Evolutionary conservation across 371 early-diverging fungal species (phyloP).

Genomic region (Chytridium lagenaria): DNA sequence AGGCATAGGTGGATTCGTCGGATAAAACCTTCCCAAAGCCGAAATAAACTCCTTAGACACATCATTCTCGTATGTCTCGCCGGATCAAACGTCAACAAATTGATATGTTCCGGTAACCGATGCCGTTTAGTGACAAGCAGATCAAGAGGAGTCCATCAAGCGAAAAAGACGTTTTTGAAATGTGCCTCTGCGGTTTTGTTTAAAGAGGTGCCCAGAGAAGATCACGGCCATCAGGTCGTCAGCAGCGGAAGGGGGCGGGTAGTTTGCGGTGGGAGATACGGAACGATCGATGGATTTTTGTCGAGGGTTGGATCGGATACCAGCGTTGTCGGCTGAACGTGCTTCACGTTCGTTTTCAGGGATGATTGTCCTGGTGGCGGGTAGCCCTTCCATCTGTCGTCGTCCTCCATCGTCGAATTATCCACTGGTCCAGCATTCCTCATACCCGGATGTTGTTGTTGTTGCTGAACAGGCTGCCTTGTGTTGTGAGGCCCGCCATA

Average conservation of each 20-base stretch:
- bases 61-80: conserved; percentile 6
- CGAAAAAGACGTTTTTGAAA: conserved; percentile 46
- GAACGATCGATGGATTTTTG: not conserved
- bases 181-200: conserved; percentile 38
- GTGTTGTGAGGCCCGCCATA: not conserved
- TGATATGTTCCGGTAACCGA: conserved; percentile 32
- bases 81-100: conserved; percentile 37
- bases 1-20: conserved; percentile 41
- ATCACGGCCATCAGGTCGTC: conserved; percentile 26
- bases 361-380: conserved; percentile 6
- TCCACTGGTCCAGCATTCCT: not conserved
- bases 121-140: conserved; percentile 41
- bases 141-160: conserved; percentile 47
- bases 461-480: conserved; percentile 11
- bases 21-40: conserved; percentile 29
- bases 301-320: not conserved
- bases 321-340: not conserved
- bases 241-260: not conserved
- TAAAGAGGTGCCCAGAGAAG: conserved; percentile 38
- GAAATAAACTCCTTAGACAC: conserved; percentile 29
- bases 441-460: not conserved
- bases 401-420: conserved; percentile 1
- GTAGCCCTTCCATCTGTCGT: conserved; percentile 18
- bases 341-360: conserved; percentile 18
- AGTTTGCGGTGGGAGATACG: not conserved